These are phyloP conservation scores for Monilinia vaccinii-corymbosi DNA, from an alignment of 2,329 filamentous ascomycete genomes.

Conservation along the genomic window DNA sequence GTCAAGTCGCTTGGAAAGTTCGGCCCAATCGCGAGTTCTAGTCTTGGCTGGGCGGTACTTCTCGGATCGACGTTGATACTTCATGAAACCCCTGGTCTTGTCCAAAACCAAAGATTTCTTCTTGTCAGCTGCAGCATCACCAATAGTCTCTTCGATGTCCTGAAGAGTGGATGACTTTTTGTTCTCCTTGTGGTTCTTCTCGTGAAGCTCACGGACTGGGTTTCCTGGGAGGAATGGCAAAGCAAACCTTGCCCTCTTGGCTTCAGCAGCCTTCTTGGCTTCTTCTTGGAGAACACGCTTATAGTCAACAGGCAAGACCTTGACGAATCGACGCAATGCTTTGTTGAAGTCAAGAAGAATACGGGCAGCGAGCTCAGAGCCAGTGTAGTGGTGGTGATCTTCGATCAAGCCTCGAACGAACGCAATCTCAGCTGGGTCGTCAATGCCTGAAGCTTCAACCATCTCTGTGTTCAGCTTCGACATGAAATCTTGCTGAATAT, in stretches of 20 bases:
- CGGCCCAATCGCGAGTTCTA: conserved; percentile 85
- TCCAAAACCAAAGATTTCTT: conserved; percentile 87
- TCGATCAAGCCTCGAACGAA: conserved; percentile 87
- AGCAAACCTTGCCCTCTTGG: conserved; percentile 75
- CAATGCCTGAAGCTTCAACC: conserved; percentile 80
- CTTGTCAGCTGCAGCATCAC: conserved; percentile 77
- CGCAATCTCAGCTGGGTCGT: conserved; percentile 81
- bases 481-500: conserved; percentile 81
- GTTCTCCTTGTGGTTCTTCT: conserved; percentile 48
- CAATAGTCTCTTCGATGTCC: conserved; percentile 88
- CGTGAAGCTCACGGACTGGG: conserved; percentile 41
- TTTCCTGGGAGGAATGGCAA: conserved; percentile 67
- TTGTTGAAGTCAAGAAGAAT: conserved; percentile 93
- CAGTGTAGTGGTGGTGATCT: conserved; percentile 96
- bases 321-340: conserved; percentile 82
- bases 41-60: conserved; percentile 84
- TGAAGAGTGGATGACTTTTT: conserved; percentile 58
- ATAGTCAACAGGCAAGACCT: conserved; percentile 90
- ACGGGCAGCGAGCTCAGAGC: conserved; percentile 86
- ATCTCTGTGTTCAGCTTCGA: conserved; percentile 95
- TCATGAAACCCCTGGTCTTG: conserved; percentile 97
- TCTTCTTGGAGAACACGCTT: conserved; percentile 86
- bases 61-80: conserved; percentile 84
- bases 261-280: conserved; percentile 73
- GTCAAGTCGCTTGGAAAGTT: conserved; percentile 76